phyloP scores from a whole-genome alignment of 768 basidiomycete species.

The Mycena alexandri region DNA sequence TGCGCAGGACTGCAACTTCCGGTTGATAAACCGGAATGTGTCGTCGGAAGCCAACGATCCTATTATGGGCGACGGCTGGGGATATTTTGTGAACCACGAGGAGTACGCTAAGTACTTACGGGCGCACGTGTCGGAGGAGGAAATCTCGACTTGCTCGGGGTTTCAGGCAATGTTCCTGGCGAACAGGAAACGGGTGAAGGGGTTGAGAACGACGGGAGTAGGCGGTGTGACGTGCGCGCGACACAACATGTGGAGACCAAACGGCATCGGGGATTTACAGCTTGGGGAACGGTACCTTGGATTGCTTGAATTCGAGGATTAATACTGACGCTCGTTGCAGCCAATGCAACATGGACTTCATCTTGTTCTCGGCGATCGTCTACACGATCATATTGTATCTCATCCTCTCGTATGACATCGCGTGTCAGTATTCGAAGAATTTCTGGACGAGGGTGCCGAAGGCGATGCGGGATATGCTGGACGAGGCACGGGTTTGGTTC shows the following conservation, averaged over 20 bases:
- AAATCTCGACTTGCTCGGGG: slow-evolving; percentile 14
- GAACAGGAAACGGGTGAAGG: slow-evolving; percentile 18
- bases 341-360: slow-evolving; percentile 38
- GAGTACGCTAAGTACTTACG: background rate
- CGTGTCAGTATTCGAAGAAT: slow-evolving; percentile 21
- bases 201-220: slow-evolving; percentile 20
- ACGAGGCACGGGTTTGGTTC: background rate
- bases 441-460: slow-evolving; percentile 14
- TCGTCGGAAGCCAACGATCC: background rate
- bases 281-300: slow-evolving; percentile 28
- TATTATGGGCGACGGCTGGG: background rate
- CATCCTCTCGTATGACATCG: slow-evolving; percentile 37
- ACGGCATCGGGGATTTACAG: slow-evolving; percentile 36
- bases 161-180: slow-evolving; percentile 27
- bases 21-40: slow-evolving; percentile 8
- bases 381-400: slow-evolving; percentile 3
- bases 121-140: slow-evolving; percentile 5
- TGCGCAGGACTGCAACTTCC: slow-evolving; percentile 15
- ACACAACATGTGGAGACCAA: slow-evolving; percentile 32
- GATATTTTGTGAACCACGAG: slow-evolving; percentile 10
- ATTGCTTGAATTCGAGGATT: too few relatives aligned
- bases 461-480: too few relatives aligned
- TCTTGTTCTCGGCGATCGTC: slow-evolving; percentile 29
- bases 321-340: background rate
- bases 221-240: slow-evolving; percentile 29